Percentiles rank a stretch among this genome's conserved stretches.
These are phyloP conservation scores for Xanthoconium purpureum DNA, from an alignment of 768 basidiomycete species.

Conservation along the genomic window DNA sequence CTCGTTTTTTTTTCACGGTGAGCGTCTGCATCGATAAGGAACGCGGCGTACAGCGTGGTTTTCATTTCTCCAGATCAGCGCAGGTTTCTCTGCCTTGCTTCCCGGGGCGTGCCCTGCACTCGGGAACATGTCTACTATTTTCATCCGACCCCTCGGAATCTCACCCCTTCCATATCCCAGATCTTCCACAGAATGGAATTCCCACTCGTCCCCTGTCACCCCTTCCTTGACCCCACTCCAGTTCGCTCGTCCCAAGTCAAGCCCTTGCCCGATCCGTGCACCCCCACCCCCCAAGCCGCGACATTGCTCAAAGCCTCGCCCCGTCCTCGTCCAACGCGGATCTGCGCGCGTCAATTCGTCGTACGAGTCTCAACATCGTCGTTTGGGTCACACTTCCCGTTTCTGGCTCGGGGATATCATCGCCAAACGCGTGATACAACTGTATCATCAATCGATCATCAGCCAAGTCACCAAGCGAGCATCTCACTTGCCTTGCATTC, in stretches of 20 bases:
- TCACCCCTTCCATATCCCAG: conserved; percentile 8
- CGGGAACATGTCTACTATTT: conserved; percentile 21
- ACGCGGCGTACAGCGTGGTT: conserved; percentile 22
- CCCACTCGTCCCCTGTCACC: conserved; percentile 7
- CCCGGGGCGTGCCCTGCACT: conserved; percentile 16
- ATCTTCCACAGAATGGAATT: conserved; percentile 25
- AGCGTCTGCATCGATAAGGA: conserved; percentile 26
- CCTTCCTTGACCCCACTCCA: conserved; percentile 32
- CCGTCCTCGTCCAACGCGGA: conserved; percentile 44
- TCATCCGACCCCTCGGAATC: conserved; percentile 17
- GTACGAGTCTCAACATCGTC: conserved; percentile 53
- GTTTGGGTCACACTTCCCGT: conserved; percentile 39
- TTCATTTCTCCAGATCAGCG: conserved; percentile 33
- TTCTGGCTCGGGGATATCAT: conserved; percentile 42
- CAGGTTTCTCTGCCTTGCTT: conserved; percentile 18
- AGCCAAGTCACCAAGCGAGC: not conserved
- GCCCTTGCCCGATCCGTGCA: conserved; percentile 48
- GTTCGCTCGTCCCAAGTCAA: conserved; percentile 41
- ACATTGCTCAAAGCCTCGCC: conserved; percentile 45
- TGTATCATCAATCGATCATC: conserved; percentile 29
- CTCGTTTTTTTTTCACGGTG: conserved; percentile 9
- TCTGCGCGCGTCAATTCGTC: conserved; percentile 49
- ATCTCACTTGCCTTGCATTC: conserved; percentile 56
- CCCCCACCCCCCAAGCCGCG: conserved; percentile 47
- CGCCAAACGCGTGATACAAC: conserved; percentile 44